Conservation (phyloP, 2,329 filamentous ascomycete genomes). For the Bipolaris gigantea region DNA sequence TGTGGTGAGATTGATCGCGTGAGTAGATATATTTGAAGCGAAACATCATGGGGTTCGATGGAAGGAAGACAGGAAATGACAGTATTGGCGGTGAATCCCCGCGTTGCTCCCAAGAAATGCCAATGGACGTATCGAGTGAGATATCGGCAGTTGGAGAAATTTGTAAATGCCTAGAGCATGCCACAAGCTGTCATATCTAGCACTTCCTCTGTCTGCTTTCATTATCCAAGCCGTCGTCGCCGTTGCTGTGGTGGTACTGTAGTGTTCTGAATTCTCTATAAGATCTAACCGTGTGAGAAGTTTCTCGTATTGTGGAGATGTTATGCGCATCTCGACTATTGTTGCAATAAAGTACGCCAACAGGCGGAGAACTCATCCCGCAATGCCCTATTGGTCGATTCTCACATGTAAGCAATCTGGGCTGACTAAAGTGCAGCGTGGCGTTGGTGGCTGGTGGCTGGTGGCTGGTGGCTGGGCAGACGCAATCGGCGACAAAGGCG, state of each 20-base stretch:
- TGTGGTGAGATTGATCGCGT: background rate
- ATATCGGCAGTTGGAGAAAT: background rate
- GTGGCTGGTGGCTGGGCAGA: conserved; percentile 7
- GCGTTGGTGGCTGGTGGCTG: conserved; percentile 5
- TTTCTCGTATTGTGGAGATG: background rate
- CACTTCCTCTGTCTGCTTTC: background rate
- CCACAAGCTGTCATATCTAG: background rate
- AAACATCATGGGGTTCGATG: background rate
- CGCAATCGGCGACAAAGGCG: conserved; percentile 2
- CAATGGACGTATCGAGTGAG: background rate
- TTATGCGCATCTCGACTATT: background rate
- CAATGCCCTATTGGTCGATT: background rate
- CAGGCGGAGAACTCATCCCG: background rate
- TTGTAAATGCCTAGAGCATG: background rate
- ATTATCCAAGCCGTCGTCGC: too few species aligned
- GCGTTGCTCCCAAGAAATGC: background rate
- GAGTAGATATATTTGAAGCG: background rate
- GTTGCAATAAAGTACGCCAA: background rate
- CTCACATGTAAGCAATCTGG: background rate
- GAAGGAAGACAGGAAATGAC: background rate
- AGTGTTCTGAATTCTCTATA: background rate
- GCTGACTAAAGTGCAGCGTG: conserved; percentile 3
- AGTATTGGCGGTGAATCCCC: background rate
- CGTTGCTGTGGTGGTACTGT: background rate
- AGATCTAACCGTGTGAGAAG: background rate